Conservation (phyloP, 2,329 filamentous ascomycete genomes). For the Cordyceps cateniannulata region DNA sequence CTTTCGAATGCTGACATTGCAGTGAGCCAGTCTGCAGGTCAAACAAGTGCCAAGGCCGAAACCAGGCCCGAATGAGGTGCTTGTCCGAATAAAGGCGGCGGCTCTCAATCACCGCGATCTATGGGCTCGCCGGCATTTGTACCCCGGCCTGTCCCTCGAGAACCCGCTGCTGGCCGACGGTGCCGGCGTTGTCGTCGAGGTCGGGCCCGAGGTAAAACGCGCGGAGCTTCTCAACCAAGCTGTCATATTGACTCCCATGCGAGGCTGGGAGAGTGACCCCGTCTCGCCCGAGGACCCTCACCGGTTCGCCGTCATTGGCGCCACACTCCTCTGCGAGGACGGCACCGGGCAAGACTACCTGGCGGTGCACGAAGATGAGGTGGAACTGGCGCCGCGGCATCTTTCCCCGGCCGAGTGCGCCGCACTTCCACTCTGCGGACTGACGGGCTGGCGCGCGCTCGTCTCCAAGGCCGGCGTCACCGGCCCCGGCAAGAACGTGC, state of each 20-base stretch:
- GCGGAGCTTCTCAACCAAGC: conserved; percentile 49
- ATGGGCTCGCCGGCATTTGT: conserved; percentile 87
- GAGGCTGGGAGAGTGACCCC: conserved; percentile 66
- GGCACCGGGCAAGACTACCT: conserved; percentile 74
- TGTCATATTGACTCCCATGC: conserved; percentile 72
- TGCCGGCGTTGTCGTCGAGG: conserved; percentile 62
- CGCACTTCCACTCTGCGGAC: conserved; percentile 73
- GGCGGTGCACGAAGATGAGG: conserved; percentile 60
- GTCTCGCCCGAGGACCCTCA: conserved; percentile 63
- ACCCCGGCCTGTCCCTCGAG: conserved; percentile 76
- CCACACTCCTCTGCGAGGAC: conserved; percentile 48
- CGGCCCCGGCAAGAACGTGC: conserved; percentile 61
- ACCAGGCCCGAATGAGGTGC: conserved; percentile 60
- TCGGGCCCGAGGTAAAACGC: conserved; percentile 43
- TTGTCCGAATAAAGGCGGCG: conserved; percentile 69
- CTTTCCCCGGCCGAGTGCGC: conserved; percentile 69
- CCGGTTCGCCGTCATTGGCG: conserved; percentile 61
- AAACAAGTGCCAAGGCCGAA: conserved; percentile 56
- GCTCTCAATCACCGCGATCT: conserved; percentile 93
- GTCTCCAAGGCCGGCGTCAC: conserved; percentile 68
- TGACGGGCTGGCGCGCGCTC: conserved; percentile 84
- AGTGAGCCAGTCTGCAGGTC: conserved; percentile 43
- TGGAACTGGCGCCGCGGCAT: conserved; percentile 71
- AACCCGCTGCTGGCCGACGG: conserved; percentile 79
- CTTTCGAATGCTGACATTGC: neutral